phyloP scores from a whole-genome alignment of 768 basidiomycete species.

The Mycena indigotica region DNA sequence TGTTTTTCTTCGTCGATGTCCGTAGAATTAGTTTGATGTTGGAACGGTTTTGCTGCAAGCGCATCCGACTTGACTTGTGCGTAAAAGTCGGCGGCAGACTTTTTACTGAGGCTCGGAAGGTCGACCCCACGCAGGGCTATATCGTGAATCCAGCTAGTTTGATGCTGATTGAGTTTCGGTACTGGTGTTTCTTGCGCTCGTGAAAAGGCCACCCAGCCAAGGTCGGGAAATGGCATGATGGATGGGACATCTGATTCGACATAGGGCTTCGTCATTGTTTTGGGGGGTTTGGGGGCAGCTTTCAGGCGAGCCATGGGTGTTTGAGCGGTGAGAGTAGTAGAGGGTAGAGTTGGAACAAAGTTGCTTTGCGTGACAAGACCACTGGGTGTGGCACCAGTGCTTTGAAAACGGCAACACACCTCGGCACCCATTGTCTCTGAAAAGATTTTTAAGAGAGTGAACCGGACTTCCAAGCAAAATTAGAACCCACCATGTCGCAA shows the following conservation, averaged over 20 bases:
- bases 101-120: not conserved
- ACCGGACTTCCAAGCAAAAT: not conserved
- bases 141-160: not conserved
- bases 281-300: not conserved
- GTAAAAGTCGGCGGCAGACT: not conserved
- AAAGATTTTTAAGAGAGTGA: not conserved
- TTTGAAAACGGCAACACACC: not conserved
- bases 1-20: not conserved
- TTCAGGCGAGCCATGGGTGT: not conserved
- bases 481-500: no score
- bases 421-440: not conserved
- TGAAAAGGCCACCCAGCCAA: not conserved
- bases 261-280: not conserved
- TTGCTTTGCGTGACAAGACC: not conserved
- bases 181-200: not conserved
- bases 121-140: not conserved
- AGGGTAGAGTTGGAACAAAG: not conserved
- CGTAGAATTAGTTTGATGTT: not conserved
- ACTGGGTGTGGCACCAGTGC: not conserved
- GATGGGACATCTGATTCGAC: not conserved
- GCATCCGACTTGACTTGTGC: not conserved
- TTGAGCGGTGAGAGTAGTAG: not conserved
- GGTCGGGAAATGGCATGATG: not conserved
- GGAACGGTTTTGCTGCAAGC: not conserved
- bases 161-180: not conserved